phyloP scores from a whole-genome alignment of 2,329 filamentous ascomycete genomes.

The Sclerotinia sclerotiorum region DNA sequence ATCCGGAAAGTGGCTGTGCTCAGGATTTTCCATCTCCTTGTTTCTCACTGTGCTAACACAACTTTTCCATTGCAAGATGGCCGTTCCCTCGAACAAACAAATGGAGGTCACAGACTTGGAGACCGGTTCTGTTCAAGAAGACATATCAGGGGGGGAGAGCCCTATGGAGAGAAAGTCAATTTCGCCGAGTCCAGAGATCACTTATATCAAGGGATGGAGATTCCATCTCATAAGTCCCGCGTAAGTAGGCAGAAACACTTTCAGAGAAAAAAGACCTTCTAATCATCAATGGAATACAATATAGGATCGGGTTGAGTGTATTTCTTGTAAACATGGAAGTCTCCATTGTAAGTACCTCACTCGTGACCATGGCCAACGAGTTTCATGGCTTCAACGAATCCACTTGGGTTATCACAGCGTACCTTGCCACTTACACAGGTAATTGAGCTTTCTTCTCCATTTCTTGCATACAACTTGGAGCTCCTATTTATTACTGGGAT shows the following conservation, averaged over 20 bases:
- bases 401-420: constrained; percentile 1
- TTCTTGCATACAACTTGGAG: too few relatives aligned
- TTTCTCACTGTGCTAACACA: not conserved
- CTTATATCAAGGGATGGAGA: constrained; percentile 14
- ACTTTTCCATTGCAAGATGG: not conserved
- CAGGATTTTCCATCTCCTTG: not conserved
- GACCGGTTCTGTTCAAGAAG: not conserved
- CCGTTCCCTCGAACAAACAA: not conserved
- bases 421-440: constrained; percentile 4
- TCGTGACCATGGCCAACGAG: not conserved
- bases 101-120: not conserved
- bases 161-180: not conserved
- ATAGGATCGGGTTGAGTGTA: not conserved
- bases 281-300: not conserved
- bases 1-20: not conserved
- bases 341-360: constrained; percentile 1
- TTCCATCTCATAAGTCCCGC: not conserved
- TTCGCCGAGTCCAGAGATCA: not conserved
- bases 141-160: not conserved
- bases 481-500: too few relatives aligned
- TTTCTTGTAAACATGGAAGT: constrained; percentile 5
- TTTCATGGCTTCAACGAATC: not conserved
- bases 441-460: too few relatives aligned
- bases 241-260: too few relatives aligned
- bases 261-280: not conserved